Conservation (phyloP, 495 filamentous ascomycete species). For the Paragyromitra xinjiangensis region DNA sequence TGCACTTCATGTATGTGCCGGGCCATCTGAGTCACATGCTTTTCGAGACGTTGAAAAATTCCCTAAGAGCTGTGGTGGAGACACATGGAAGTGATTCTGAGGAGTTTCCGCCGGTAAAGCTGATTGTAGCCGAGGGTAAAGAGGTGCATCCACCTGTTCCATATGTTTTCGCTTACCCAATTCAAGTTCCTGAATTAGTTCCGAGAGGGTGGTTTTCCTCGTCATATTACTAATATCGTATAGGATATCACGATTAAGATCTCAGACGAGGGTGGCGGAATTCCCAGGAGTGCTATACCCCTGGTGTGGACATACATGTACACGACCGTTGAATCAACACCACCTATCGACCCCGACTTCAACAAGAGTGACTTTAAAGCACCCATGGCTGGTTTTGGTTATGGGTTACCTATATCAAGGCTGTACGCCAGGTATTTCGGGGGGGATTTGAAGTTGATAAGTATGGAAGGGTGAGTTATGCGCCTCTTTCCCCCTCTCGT, state of each 20-base stretch:
- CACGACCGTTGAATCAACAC: conserved; percentile 95
- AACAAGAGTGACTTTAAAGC: conserved; percentile 99
- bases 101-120: conserved; percentile 93
- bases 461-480: conserved; percentile 92
- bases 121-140: conserved; percentile 95
- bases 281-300: conserved; percentile 88
- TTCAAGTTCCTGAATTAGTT: background rate
- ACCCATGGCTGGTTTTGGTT: conserved; percentile 98
- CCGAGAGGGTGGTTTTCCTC: conserved; percentile 17
- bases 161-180: background rate
- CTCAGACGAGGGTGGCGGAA: conserved; percentile 94
- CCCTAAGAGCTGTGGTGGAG: conserved; percentile 93
- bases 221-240: conserved; percentile 17
- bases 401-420: conserved; percentile 90
- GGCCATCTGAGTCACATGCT: conserved; percentile 98
- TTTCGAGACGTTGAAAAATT: conserved; percentile 99
- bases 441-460: conserved; percentile 95
- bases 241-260: conserved; percentile 97
- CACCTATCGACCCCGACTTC: conserved; percentile 94
- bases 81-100: conserved; percentile 93
- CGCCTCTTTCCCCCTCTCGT: conserved; percentile 4
- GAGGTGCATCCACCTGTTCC: conserved; percentile 62
- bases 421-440: conserved; percentile 97
- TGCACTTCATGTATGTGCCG: conserved; percentile 99
- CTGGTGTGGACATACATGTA: conserved; percentile 99